phyloP scores from a whole-genome alignment of 257 asterid genomes.

The Striga asiatica region DNA sequence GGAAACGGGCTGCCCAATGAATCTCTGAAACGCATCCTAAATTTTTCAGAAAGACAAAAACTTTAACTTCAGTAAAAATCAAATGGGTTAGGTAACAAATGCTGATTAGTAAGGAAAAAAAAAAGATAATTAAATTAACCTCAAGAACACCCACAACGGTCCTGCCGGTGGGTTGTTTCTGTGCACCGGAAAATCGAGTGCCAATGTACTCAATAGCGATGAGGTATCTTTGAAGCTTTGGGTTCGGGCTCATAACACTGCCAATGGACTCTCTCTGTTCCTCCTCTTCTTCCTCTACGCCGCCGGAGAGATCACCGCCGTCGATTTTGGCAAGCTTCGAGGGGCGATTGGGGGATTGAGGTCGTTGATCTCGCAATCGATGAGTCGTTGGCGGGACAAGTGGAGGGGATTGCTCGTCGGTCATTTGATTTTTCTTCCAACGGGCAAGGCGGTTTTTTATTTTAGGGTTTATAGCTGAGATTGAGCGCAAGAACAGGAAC shows the following conservation, averaged over 20 bases:
- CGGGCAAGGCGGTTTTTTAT: no score
- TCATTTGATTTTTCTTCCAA: conserved; percentile 19
- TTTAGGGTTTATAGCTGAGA: no score
- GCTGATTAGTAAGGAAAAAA: not conserved
- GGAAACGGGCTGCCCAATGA: conserved; percentile 76
- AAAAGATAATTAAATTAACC: conserved; percentile 18
- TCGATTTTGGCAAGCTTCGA: conserved; percentile 31
- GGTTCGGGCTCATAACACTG: conserved; percentile 39
- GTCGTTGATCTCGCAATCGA: conserved; percentile 13
- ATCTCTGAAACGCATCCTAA: conserved; percentile 69
- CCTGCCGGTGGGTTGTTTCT: conserved; percentile 53
- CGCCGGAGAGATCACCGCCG: conserved; percentile 19
- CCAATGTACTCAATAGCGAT: conserved; percentile 85
- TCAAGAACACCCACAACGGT: conserved; percentile 82
- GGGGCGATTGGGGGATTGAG: conserved; percentile 45
- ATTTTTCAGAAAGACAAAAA: not conserved
- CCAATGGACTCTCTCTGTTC: conserved; percentile 25
- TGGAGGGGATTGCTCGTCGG: conserved; percentile 15
- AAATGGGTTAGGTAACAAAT: not conserved
- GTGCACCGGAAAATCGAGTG: conserved; percentile 83
- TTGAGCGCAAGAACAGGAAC: no score
- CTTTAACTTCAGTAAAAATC: not conserved
- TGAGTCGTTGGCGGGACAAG: conserved; percentile 8
- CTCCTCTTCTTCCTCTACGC: conserved; percentile 25
- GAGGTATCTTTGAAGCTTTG: conserved; percentile 53